A percentile compares a stretch with the other conserved stretches of the same genome.
Conservation (phyloP, 345 rosid species). For the Noccaea caerulescens region DNA sequence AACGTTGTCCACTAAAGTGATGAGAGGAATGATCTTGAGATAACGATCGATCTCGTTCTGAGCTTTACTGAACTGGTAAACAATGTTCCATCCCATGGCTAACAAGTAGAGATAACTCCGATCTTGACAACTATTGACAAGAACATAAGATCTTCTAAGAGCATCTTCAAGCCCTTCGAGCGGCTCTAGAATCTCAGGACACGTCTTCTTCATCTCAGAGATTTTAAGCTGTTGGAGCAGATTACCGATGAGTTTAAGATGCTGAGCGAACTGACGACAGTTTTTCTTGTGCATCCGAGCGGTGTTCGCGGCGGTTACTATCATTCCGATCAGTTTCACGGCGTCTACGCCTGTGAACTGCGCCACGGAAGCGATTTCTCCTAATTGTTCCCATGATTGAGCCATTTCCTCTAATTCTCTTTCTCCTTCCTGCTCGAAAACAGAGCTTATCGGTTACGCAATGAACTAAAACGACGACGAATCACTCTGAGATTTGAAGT, state of each 20-base stretch:
- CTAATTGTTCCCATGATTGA: conserved; percentile 70
- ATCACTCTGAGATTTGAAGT: not conserved
- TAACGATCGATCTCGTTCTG: conserved; percentile 90
- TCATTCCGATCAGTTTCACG: conserved; percentile 77
- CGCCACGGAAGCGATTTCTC: conserved; percentile 75
- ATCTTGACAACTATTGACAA: conserved; percentile 89
- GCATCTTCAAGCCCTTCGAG: conserved; percentile 93
- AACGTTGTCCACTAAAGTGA: conserved; percentile 85
- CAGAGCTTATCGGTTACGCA: no score
- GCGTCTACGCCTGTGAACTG: conserved; percentile 90
- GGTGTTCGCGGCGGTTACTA: conserved; percentile 74
- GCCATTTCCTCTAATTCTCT: conserved; percentile 49
- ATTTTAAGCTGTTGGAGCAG: conserved; percentile 82
- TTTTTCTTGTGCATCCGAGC: conserved; percentile 96
- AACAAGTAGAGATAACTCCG: conserved; percentile 85
- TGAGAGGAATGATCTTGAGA: conserved; percentile 87
- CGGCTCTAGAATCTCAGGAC: conserved; percentile 83
- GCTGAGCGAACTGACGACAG: conserved; percentile 89
- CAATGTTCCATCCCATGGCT: conserved; percentile 99
- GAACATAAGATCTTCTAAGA: conserved; percentile 71
- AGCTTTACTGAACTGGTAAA: conserved; percentile 89
- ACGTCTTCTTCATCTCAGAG: conserved; percentile 81
- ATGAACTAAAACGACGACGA: not conserved
- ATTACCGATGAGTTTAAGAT: conserved; percentile 85
- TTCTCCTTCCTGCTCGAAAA: not conserved